These are phyloP conservation scores for Solanum virginianum DNA, from an alignment of 257 asterid genomes.

Conservation along the genomic window DNA sequence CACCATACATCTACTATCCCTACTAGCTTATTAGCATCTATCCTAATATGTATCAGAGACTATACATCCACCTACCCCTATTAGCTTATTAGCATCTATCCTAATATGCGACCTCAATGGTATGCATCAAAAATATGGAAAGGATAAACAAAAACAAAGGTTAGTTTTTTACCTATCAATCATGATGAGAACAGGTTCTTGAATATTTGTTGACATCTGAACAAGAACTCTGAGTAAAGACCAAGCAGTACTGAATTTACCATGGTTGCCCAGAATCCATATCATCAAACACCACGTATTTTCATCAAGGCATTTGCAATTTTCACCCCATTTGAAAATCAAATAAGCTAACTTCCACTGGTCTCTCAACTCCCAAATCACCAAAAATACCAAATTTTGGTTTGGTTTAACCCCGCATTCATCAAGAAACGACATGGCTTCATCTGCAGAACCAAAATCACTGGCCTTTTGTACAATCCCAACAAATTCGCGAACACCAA, in stretches of 20 bases:
- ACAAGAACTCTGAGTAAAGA: conserved; percentile 51
- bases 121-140: neutral
- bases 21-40: no score
- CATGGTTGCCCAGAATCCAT: conserved; percentile 78
- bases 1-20: no score
- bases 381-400: conserved; percentile 34
- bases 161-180: conserved; percentile 54
- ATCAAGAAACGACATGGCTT: conserved; percentile 68
- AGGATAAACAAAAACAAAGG: neutral
- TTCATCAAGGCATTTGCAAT: conserved; percentile 43
- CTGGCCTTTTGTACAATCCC: conserved; percentile 34
- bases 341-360: conserved; percentile 84
- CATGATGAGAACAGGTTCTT: conserved; percentile 60
- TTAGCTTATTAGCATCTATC: no score
- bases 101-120: neutral
- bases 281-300: conserved; percentile 63
- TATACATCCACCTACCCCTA: no score
- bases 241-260: conserved; percentile 88
- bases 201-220: conserved; percentile 36
- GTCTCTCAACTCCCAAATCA: conserved; percentile 57
- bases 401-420: conserved; percentile 35
- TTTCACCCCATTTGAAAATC: conserved; percentile 79
- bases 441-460: conserved; percentile 57
- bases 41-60: no score
- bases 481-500: conserved; percentile 22